A percentile compares a stretch with the other conserved stretches of the same genome.
Evolutionary conservation across 2,329 filamentous ascomycete genomes (phyloP).

Genomic region (Metarhizium anisopliae): DNA sequence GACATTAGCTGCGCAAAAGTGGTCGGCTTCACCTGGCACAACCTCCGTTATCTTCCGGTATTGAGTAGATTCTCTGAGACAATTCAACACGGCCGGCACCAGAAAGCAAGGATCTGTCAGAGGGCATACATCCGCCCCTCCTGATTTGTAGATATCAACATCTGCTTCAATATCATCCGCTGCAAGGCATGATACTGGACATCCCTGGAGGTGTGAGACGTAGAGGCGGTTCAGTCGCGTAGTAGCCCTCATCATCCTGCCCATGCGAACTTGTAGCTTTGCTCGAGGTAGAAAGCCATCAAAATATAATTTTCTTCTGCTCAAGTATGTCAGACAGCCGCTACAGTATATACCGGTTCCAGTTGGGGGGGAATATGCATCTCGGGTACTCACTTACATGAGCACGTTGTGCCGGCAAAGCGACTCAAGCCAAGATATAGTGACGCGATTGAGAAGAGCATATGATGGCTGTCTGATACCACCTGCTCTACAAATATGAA

Average conservation of each 20-base stretch:
- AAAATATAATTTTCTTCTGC: constrained; percentile 61
- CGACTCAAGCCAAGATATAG: constrained; percentile 53
- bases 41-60: constrained; percentile 41
- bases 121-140: constrained; percentile 19
- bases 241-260: constrained; percentile 50
- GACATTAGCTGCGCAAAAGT: constrained; percentile 63
- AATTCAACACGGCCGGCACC: constrained; percentile 68
- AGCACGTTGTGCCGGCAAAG: constrained; percentile 45
- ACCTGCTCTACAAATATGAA: constrained; percentile 44
- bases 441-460: constrained; percentile 47
- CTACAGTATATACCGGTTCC: not conserved
- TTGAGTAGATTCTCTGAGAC: constrained; percentile 37
- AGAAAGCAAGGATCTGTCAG: constrained; percentile 57
- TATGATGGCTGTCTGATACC: constrained; percentile 53
- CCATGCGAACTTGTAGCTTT: constrained; percentile 55
- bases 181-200: constrained; percentile 13
- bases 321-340: not conserved
- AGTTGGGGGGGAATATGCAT: not conserved
- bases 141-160: constrained; percentile 16
- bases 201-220: constrained; percentile 20
- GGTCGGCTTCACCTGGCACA: constrained; percentile 78
- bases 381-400: constrained; percentile 41
- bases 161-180: constrained; percentile 5
- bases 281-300: constrained; percentile 67
- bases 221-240: constrained; percentile 42